Base-by-base conservation (phyloP, 2,329 filamentous ascomycete genomes). In the Teratosphaeria zuluensis region DNA sequence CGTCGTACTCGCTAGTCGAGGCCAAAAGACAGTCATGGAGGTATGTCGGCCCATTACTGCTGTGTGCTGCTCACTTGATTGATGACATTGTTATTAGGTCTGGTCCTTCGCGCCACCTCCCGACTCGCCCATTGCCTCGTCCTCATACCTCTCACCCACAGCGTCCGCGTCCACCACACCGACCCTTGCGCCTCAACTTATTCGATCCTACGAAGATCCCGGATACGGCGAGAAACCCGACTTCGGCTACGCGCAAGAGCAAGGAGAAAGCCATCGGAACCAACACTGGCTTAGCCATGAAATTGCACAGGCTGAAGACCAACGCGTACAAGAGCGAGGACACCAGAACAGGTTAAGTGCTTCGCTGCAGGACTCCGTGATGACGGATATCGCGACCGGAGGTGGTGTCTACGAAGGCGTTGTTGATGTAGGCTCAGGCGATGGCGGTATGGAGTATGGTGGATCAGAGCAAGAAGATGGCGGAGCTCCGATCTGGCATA, bases 21-120 rank as follows among this genome's bases (percentile, higher is more conserved):
- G 84, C 56, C 87, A 86, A 58, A 85, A 92, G 62, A 97, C 95
- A 0, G 88, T 97, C 62, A 99, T 99, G 94, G 94, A 99, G 86
- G 92, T 95, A 38, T 58, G 46, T 61, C 73, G 16, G 19, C 32
- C 19, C 52, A 11, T 28, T 24, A 4, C 30, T 8, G 14, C 32
- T n/a, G 5, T 55, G 21, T 19, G 14, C 54, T 4, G 46, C 6
- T 8, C 16, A 16, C 32, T 2, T 35, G 76, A 72, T 76, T 31
- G 28, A 30, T 46, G 33, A 42, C 53, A 46, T 28, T 6, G 14
- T 35, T 24, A 11, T 8, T 48, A 95, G 90, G 90, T 96, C 3
- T 96, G 91, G 90, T 92, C 89, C 9, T 96, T 96, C 72, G 91
- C 92, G 3, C 92, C 92, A 14, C 90, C 90, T 0, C 87, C 90